phyloP scores from a whole-genome alignment of 164 flowering plant species.

The Dillenia turbinata region DNA sequence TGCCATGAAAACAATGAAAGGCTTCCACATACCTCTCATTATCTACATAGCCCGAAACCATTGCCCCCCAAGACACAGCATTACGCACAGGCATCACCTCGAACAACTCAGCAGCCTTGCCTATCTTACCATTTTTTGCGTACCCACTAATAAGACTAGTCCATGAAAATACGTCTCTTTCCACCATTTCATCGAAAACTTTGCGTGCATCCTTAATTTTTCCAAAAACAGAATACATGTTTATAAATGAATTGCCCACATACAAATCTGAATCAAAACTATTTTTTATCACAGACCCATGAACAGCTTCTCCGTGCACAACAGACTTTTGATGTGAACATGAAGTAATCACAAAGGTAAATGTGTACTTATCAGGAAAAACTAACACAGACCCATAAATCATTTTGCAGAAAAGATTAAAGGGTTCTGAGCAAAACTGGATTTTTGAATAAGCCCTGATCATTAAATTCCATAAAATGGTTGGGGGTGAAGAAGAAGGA shows the following conservation, averaged over 20 bases:
- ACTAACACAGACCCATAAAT: constrained; percentile 3
- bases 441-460: constrained; percentile 44
- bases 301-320: constrained; percentile 28
- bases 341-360: constrained; percentile 39
- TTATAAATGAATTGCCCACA: constrained; percentile 47
- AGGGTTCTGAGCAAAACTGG: constrained; percentile 24
- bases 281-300: constrained; percentile 31
- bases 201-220: constrained; percentile 29
- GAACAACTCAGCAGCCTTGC: constrained; percentile 31
- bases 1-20: constrained; percentile 27
- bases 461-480: constrained; percentile 42
- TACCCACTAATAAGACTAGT: constrained; percentile 48
- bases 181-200: constrained; percentile 46
- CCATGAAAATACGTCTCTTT: constrained; percentile 46
- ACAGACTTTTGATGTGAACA: constrained; percentile 26
- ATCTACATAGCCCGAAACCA: constrained; percentile 45
- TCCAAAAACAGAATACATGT: constrained; percentile 28
- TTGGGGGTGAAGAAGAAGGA: constrained; percentile 26
- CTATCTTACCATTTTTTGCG: constrained; percentile 35
- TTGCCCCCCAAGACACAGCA: constrained; percentile 51
- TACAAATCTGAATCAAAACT: constrained; percentile 31
- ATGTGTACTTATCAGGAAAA: constrained; percentile 52
- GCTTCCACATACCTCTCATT: constrained; percentile 36
- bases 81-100: constrained; percentile 34
- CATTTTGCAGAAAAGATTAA: constrained; percentile 35